Percentiles rank a stretch among this genome's conserved stretches.
Conservation (phyloP, 805 yeast species). For the Teunomyces atbi region DNA sequence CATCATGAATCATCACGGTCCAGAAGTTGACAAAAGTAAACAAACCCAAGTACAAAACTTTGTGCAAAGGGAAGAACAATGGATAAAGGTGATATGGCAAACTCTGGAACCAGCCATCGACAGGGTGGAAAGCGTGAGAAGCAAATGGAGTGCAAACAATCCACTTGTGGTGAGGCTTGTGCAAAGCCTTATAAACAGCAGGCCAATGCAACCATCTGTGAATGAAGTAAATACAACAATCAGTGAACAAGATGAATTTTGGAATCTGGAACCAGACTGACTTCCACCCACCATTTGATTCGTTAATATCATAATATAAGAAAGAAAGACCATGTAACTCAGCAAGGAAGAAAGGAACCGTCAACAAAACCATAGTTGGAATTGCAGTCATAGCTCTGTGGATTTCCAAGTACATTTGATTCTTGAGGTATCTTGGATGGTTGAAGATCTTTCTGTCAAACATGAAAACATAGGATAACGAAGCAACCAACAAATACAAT, state of each 20-base stretch:
- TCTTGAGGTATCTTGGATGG: slow-evolving; percentile 93
- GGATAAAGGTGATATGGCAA: slow-evolving; percentile 93
- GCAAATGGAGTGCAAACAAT: slow-evolving; percentile 98
- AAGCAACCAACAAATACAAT: slow-evolving; percentile 74
- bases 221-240: slow-evolving; percentile 84
- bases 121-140: slow-evolving; percentile 97
- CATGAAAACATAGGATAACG: slow-evolving; percentile 70
- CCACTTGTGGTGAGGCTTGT: slow-evolving; percentile 99
- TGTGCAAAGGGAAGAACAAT: slow-evolving; percentile 88
- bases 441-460: slow-evolving; percentile 89
- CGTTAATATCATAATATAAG: slow-evolving; percentile 65
- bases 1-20: slow-evolving; percentile 99
- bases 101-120: slow-evolving; percentile 92
- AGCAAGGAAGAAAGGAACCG: slow-evolving; percentile 85
- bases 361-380: slow-evolving; percentile 83
- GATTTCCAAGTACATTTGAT: slow-evolving; percentile 86
- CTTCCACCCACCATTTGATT: slow-evolving; percentile 65
- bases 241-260: slow-evolving; percentile 85
- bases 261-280: slow-evolving; percentile 69
- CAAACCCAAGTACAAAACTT: slow-evolving; percentile 72
- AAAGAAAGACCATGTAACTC: slow-evolving; percentile 84
- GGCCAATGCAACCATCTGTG: slow-evolving; percentile 97
- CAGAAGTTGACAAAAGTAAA: slow-evolving; percentile 94
- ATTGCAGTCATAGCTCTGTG: slow-evolving; percentile 75
- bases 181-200: slow-evolving; percentile 74